A percentile compares a stretch with the other conserved stretches of the same genome.
These are phyloP conservation scores for Arxiozyma heterogenica DNA, from an alignment of 1,139 yeast species.

Conservation along the genomic window DNA sequence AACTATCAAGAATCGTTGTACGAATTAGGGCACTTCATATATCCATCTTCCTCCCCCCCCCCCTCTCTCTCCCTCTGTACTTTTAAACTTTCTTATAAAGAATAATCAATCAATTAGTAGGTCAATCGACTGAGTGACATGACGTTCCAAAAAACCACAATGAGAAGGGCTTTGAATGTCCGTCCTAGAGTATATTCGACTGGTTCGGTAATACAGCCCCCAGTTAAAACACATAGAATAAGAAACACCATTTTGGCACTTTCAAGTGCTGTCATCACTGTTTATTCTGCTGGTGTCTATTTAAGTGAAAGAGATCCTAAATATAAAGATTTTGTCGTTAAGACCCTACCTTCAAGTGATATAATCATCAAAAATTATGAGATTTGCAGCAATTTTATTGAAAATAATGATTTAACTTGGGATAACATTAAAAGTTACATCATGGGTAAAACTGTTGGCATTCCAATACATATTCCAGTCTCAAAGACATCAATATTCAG, in stretches of 20 bases:
- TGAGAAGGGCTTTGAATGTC: not conserved
- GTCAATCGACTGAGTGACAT: not conserved
- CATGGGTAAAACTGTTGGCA: constrained; percentile 34
- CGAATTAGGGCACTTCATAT: no score
- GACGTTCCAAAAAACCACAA: not conserved
- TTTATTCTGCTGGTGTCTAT: constrained; percentile 40
- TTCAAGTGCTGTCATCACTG: constrained; percentile 31
- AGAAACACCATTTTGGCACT: constrained; percentile 28
- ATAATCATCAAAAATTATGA: constrained; percentile 43
- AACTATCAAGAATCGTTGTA: no score
- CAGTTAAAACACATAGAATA: constrained; percentile 18
- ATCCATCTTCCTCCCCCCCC: no score
- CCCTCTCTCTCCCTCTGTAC: no score
- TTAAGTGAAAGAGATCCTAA: constrained; percentile 37
- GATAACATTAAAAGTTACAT: constrained; percentile 29
- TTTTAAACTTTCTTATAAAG: no score
- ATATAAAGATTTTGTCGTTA: constrained; percentile 43
- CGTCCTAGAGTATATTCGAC: not conserved
- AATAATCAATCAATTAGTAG: no score
- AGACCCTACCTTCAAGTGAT: constrained; percentile 55
- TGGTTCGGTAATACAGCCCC: constrained; percentile 5
- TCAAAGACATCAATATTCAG: not conserved
- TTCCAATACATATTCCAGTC: constrained; percentile 28
- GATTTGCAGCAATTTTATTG: constrained; percentile 37
- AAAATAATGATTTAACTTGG: constrained; percentile 15